Evolutionary conservation across 2,329 filamentous ascomycete genomes (phyloP).

Genomic region (Pseudogymnoascus sp.): DNA sequence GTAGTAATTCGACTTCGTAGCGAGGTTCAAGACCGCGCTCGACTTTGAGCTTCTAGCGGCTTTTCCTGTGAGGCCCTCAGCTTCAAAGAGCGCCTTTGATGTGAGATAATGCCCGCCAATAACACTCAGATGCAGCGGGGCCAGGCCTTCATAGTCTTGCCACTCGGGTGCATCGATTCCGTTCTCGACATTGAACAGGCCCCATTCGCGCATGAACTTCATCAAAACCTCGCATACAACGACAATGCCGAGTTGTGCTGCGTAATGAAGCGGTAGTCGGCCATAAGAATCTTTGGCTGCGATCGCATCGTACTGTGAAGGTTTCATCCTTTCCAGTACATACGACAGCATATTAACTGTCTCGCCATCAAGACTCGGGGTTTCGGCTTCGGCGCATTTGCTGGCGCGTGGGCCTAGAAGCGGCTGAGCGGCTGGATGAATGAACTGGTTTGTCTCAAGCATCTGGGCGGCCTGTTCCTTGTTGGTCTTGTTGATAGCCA

Average conservation of each 20-base stretch:
- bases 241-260: constrained; percentile 88
- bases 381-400: constrained; percentile 57
- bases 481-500: constrained; percentile 70
- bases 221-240: constrained; percentile 84
- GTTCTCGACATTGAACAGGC: constrained; percentile 70
- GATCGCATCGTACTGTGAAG: constrained; percentile 59
- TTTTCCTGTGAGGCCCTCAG: constrained; percentile 52
- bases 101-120: constrained; percentile 84
- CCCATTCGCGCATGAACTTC: constrained; percentile 81
- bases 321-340: constrained; percentile 58
- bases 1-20: constrained; percentile 78
- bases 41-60: constrained; percentile 50
- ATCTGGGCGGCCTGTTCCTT: constrained; percentile 42
- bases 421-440: constrained; percentile 68
- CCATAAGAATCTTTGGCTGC: constrained; percentile 67
- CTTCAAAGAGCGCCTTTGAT: constrained; percentile 69
- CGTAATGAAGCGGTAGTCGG: constrained; percentile 82
- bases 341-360: constrained; percentile 58
- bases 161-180: constrained; percentile 81
- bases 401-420: constrained; percentile 51
- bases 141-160: constrained; percentile 88
- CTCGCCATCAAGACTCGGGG: constrained; percentile 62
- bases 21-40: constrained; percentile 77
- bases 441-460: constrained; percentile 42
- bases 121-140: constrained; percentile 84